Conservation (phyloP, 257 asterid genomes). For the Fraxinus excelsior region DNA sequence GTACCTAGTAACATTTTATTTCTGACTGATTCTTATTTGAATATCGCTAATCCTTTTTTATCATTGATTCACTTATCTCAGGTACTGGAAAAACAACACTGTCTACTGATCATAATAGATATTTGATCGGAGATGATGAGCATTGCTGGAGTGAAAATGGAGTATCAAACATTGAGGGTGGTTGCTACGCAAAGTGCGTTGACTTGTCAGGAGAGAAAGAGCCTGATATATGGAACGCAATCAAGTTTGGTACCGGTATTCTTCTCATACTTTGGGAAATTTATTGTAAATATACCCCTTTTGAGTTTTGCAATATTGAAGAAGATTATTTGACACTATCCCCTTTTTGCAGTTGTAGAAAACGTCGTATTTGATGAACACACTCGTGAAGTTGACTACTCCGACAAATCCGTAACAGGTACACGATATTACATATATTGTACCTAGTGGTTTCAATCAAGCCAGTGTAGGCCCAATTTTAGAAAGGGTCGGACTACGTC, state of each 20-base stretch:
- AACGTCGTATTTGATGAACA: constrained; percentile 94
- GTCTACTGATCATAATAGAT: constrained; percentile 85
- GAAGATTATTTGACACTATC: constrained; percentile 16
- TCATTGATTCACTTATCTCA: constrained; percentile 12
- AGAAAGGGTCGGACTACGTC: not conserved
- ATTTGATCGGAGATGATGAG: constrained; percentile 94
- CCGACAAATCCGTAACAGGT: constrained; percentile 82
- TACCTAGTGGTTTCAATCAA: not conserved
- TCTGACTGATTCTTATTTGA: not conserved
- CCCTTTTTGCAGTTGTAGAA: constrained; percentile 60
- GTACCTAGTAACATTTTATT: not conserved
- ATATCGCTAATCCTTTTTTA: not conserved
- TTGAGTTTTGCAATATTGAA: not conserved
- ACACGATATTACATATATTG: constrained; percentile 36
- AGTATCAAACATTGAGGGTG: constrained; percentile 93
- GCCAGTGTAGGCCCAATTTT: too few species aligned
- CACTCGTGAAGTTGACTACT: constrained; percentile 57
- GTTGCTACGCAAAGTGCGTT: constrained; percentile 94
- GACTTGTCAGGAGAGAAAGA: constrained; percentile 87
- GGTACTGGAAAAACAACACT: constrained; percentile 96
- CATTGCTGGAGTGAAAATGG: constrained; percentile 96
- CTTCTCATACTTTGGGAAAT: not conserved
- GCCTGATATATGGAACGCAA: constrained; percentile 98
- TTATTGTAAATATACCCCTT: not conserved
- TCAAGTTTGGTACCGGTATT: constrained; percentile 84